Conservation (phyloP, 108 stramenopile genomes). For the Skeletonema grethae region DNA sequence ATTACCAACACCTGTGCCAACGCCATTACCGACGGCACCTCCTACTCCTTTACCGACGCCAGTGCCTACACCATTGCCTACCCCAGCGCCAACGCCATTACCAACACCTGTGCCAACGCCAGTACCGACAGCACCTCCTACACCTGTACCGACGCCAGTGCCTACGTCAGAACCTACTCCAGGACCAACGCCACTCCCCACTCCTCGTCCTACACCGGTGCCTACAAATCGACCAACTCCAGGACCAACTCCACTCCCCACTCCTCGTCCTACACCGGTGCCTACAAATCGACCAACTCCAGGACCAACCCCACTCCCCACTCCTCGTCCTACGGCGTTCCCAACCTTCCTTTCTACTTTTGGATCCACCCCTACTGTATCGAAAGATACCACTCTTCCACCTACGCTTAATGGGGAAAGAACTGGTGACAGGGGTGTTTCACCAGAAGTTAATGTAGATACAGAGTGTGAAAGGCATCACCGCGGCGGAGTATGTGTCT, state of each 20-base stretch:
- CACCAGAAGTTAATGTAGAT: constrained; percentile 2
- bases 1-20: constrained; percentile 1
- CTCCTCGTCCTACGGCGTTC: constrained; percentile 14
- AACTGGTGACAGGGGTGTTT: background rate
- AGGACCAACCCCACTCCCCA: constrained; percentile 3
- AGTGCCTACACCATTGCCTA: background rate
- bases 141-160: background rate
- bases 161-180: background rate
- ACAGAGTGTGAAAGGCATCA: background rate
- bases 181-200: background rate
- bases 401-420: constrained; percentile 3
- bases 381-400: constrained; percentile 27
- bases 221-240: background rate
- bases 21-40: background rate
- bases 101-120: background rate
- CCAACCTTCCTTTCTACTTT: constrained; percentile 12
- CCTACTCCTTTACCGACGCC: background rate
- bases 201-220: background rate
- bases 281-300: background rate
- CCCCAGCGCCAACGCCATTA: background rate
- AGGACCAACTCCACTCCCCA: constrained; percentile 2
- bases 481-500: background rate
- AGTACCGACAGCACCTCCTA: background rate
- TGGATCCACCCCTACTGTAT: constrained; percentile 33
- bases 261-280: background rate